Conservation (phyloP, 1,139 yeast genomes). For the Geotrichum macrosporum region DNA sequence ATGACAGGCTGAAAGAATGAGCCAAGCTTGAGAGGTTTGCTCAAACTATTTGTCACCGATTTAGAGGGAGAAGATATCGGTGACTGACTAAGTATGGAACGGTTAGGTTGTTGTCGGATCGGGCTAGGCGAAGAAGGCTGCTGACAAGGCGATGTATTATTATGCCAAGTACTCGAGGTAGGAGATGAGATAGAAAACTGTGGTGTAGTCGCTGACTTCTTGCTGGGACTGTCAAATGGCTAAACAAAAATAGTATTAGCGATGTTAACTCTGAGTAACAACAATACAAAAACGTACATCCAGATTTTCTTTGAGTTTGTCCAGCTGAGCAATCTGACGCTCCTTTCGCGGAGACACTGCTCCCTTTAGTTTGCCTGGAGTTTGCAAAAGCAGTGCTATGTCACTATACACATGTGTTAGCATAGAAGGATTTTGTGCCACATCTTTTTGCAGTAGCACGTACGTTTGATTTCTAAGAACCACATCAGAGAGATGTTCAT, state of each 20-base stretch:
- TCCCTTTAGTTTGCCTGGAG: slow-evolving; percentile 36
- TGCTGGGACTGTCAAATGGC: slow-evolving; percentile 11
- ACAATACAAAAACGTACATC: slow-evolving; percentile 6
- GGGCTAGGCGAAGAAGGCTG: slow-evolving; percentile 8
- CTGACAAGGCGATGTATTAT: background rate
- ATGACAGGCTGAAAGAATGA: slow-evolving; percentile 3
- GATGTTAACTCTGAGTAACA: too few relatives aligned
- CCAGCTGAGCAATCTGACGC: slow-evolving; percentile 25
- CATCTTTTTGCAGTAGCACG: slow-evolving; percentile 19
- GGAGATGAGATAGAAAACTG: background rate
- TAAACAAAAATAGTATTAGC: background rate
- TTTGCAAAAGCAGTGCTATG: slow-evolving; percentile 33
- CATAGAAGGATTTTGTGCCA: background rate
- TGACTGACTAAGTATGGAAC: background rate
- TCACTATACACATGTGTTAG: slow-evolving; percentile 21
- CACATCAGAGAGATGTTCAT: slow-evolving; percentile 32
- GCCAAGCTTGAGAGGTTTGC: slow-evolving; percentile 1
- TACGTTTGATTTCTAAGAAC: slow-evolving; percentile 29
- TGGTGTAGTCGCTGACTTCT: background rate
- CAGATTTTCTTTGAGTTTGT: slow-evolving; percentile 20
- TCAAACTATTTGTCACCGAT: background rate
- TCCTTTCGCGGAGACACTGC: slow-evolving; percentile 36
- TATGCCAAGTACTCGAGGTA: background rate
- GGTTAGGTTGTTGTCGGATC: background rate
- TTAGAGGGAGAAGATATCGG: slow-evolving; percentile 7